Evolutionary conservation across 2,329 filamentous ascomycete genomes (phyloP).

Genomic region (Aurifilum marmelostoma): DNA sequence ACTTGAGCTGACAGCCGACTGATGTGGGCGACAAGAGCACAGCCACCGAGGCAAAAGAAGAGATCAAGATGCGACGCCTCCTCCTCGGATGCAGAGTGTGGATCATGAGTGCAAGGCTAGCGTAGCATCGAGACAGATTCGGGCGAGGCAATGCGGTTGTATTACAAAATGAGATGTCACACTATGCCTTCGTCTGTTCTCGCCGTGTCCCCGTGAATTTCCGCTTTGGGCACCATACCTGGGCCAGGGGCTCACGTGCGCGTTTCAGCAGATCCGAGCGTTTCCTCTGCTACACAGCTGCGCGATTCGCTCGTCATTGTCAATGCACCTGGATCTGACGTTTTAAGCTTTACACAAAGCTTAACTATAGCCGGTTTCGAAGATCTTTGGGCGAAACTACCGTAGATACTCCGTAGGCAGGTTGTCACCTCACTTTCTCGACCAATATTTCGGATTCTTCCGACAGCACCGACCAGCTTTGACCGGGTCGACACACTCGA

Average conservation of each 20-base stretch:
- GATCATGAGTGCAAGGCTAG: constrained; percentile 8
- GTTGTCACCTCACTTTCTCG: background rate
- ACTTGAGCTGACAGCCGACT: background rate
- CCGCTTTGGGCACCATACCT: background rate
- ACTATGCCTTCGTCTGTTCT: constrained; percentile 2
- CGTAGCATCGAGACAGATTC: constrained; percentile 7
- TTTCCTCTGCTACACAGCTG: background rate
- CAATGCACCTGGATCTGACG: background rate
- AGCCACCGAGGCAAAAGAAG: background rate
- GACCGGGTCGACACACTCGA: background rate
- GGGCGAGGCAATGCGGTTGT: constrained; percentile 14
- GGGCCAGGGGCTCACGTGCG: background rate
- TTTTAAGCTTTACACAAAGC: constrained; percentile 2
- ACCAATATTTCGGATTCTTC: background rate
- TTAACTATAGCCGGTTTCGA: background rate
- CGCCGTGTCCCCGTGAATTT: background rate
- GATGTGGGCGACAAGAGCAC: background rate
- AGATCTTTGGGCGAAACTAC: background rate
- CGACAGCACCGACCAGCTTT: background rate
- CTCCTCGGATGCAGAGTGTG: constrained; percentile 9
- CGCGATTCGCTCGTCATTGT: constrained; percentile 2
- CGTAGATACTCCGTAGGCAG: background rate
- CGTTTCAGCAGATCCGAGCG: constrained; percentile 1
- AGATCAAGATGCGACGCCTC: background rate
- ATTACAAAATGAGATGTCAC: constrained; percentile 16